Base-by-base conservation (phyloP, 768 basidiomycete genomes). In the Mycena rebaudengoi region DNA sequence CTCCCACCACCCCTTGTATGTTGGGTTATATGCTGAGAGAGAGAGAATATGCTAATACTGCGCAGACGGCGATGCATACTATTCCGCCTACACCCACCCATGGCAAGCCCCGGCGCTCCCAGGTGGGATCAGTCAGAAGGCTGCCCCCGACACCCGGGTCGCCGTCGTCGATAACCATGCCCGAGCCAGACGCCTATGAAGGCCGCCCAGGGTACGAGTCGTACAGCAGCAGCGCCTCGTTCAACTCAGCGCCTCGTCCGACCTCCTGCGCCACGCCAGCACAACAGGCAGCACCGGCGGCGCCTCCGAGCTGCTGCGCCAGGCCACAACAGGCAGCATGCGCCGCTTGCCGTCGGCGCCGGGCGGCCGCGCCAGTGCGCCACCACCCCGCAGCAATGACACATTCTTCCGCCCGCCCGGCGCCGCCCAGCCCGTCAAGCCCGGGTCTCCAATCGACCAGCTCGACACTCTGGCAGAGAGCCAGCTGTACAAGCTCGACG, bases 281-380 rank as follows among this genome's bases (percentile, higher is more conserved):
- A 68, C 66, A 0, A 58, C 62, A 1, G 62, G 62, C 12, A 64
- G 62, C 7, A 37, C 41, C 6, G 62, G 57, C 3, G 32, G n/a
- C 18, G 33, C 66, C 1, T 64, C 62, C 3, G 66, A 64, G 30
- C 32, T 68, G n/a, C 66, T 68, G 26, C 53, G 66, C 5, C 62
- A 68, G 37, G 66, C 58, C 2, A 68, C 66, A 0, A 58, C 62
- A 1, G 62, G 62, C 12, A 64, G 62, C 30, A 68, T 64, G 66
- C 66, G 66, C 14, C 57, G 62, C 25, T 35, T 68, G 43, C 66
- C 66, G 5, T 68, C 66, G 55, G 66, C 66, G 8, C 66, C 66
- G 25, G 62, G n/a, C 33, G 53, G 52, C 50, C 23, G 33, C 7
- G 45, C n/a, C n/a, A n/a, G n/a, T n/a, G n/a, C n/a, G n/a, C n/a